Conservation (phyloP, 2,329 filamentous ascomycete genomes). For the Penicillium concentricum region DNA sequence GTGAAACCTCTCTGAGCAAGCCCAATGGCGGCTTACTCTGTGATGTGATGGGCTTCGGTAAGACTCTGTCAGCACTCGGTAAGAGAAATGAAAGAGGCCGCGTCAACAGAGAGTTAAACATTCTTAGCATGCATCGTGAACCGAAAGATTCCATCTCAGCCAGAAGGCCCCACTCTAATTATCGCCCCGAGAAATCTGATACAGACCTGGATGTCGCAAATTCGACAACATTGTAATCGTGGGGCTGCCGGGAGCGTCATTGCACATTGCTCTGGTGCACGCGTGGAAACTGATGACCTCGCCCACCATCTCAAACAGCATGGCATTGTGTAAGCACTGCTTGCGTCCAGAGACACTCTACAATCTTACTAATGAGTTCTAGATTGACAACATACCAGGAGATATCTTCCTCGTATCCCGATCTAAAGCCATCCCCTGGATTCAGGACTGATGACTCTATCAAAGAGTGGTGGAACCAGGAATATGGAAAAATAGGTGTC, state of each 20-base stretch:
- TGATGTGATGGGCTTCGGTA: slow-evolving; percentile 1
- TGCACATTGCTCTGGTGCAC: neutral
- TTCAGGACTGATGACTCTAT: neutral
- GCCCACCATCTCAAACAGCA: neutral
- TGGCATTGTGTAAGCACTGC: neutral
- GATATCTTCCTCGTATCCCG: neutral
- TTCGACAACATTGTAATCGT: neutral
- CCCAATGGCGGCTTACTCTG: neutral
- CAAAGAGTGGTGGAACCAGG: neutral
- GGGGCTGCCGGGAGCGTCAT: neutral
- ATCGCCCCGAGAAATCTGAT: neutral
- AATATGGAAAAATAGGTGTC: neutral
- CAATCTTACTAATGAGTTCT: accelerated
- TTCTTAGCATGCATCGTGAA: neutral
- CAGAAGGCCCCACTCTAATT: neutral
- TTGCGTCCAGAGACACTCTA: neutral
- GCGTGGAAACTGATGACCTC: neutral
- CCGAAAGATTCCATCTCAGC: neutral
- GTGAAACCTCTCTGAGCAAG: neutral
- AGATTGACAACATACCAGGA: neutral
- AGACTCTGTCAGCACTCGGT: neutral
- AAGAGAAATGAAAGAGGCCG: neutral
- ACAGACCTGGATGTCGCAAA: neutral
- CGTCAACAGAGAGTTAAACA: neutral
- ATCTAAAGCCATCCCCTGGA: neutral